These are phyloP conservation scores for Jatropha podagrica DNA, from an alignment of 441 rosid species.

Conservation along the genomic window DNA sequence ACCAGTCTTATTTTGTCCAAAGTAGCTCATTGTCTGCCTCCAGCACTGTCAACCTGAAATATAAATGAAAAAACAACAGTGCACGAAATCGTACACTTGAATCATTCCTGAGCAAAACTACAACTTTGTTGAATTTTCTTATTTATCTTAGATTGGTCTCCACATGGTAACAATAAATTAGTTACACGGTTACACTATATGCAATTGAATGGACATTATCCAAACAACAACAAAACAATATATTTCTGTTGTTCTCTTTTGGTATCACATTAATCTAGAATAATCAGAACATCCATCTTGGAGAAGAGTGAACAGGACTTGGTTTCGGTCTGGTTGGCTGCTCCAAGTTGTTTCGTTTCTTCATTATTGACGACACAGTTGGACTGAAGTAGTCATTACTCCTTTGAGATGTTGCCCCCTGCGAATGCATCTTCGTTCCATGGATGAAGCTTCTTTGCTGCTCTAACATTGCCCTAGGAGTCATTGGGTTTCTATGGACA, in stretches of 20 bases:
- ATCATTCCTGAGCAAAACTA: conserved; percentile 2
- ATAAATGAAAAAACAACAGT: not conserved
- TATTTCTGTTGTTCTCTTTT: conserved; percentile 26
- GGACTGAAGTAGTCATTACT: conserved; percentile 92
- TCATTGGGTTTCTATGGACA: conserved; percentile 45
- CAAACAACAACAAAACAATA: conserved; percentile 31
- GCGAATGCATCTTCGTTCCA: conserved; percentile 70
- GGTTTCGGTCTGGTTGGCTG: conserved; percentile 42
- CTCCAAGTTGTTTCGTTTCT: conserved; percentile 63
- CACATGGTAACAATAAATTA: conserved; percentile 41
- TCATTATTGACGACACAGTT: conserved; percentile 89
- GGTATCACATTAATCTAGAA: conserved; percentile 18
- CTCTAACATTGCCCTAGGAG: conserved; percentile 57
- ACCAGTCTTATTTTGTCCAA: not conserved
- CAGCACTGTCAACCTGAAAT: not conserved
- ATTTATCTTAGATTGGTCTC: conserved; percentile 39
- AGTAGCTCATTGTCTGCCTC: not conserved
- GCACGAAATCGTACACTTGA: conserved; percentile 10
- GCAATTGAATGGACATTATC: conserved; percentile 29
- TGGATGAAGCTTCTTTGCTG: conserved; percentile 73
- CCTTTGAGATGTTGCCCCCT: conserved; percentile 83
- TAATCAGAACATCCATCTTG: conserved; percentile 78
- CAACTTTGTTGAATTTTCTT: conserved; percentile 26
- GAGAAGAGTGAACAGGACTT: conserved; percentile 67
- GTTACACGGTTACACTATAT: conserved; percentile 45